phyloP scores from a whole-genome alignment of 73 alveolate genomes.

The Blepharisma japonicum region DNA sequence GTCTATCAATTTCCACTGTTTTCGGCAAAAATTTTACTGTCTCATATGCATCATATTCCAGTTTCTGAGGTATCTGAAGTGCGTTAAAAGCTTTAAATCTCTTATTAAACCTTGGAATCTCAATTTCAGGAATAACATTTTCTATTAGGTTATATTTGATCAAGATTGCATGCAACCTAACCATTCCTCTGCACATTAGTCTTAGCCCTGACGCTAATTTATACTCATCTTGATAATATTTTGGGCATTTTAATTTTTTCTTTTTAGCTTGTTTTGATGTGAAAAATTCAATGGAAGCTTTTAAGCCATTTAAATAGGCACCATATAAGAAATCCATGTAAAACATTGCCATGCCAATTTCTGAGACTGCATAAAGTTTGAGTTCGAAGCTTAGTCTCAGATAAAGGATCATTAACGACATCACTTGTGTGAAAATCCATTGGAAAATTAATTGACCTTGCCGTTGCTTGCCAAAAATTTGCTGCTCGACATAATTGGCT shows the following conservation, averaged over 20 bases:
- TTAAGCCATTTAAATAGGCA: background rate
- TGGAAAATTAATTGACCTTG: slow-evolving; percentile 13
- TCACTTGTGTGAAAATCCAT: slow-evolving; percentile 34
- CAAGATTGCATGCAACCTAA: background rate
- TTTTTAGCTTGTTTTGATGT: slow-evolving; percentile 9
- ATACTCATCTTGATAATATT: background rate
- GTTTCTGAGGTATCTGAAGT: slow-evolving; percentile 10
- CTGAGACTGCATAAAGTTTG: slow-evolving; percentile 49
- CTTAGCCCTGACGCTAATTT: background rate
- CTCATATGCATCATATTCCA: background rate
- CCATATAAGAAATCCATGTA: slow-evolving; percentile 15
- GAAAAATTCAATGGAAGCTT: background rate
- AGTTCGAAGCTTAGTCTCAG: slow-evolving; percentile 45
- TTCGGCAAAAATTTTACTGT: background rate
- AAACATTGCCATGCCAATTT: slow-evolving; percentile 32
- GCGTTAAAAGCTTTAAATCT: background rate
- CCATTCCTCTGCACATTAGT: slow-evolving; percentile 15
- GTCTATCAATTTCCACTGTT: background rate
- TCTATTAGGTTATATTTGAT: no score
- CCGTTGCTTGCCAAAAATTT: background rate
- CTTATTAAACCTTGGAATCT: background rate
- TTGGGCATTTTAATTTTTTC: background rate
- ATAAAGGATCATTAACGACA: slow-evolving; percentile 30
- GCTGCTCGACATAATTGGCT: background rate
- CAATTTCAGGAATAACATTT: background rate